Evolutionary conservation across 768 basidiomycete genomes (phyloP).

Genomic region (Podaxis carcinomalis): DNA sequence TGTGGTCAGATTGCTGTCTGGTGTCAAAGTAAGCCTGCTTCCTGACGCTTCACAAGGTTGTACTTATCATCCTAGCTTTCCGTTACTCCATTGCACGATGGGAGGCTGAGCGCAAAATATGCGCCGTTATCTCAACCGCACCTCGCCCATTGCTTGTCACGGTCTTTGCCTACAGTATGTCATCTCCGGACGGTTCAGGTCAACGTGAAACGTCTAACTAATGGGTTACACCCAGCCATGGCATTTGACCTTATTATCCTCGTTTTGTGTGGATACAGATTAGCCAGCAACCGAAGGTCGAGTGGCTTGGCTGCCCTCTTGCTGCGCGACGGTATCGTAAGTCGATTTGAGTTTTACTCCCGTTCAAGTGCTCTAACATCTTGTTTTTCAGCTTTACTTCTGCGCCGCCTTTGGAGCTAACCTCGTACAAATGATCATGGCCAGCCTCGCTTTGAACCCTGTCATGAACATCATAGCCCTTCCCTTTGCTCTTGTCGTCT

Average conservation of each 20-base stretch:
- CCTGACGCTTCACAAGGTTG: not conserved
- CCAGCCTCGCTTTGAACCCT: slow-evolving; percentile 26
- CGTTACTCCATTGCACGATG: slow-evolving; percentile 26
- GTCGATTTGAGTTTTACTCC: not conserved
- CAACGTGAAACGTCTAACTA: not conserved
- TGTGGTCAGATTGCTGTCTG: slow-evolving; percentile 27
- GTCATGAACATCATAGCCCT: slow-evolving; percentile 31
- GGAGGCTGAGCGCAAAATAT: slow-evolving; percentile 24
- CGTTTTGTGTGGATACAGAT: slow-evolving; percentile 22
- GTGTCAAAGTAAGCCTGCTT: slow-evolving; percentile 23
- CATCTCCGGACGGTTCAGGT: not conserved
- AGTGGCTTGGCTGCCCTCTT: slow-evolving; percentile 25
- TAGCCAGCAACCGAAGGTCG: slow-evolving; percentile 18
- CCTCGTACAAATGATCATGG: slow-evolving; percentile 28
- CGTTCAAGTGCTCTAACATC: not conserved
- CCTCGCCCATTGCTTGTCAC: slow-evolving; percentile 25
- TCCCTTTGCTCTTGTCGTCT: slow-evolving; percentile 30
- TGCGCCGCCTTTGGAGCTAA: slow-evolving; percentile 29
- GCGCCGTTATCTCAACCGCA: slow-evolving; percentile 28
- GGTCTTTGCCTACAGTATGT: slow-evolving; percentile 30
- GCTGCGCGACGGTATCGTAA: slow-evolving; percentile 28
- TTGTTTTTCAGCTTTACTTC: slow-evolving; percentile 19
- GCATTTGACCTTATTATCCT: slow-evolving; percentile 28
- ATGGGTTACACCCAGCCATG: slow-evolving; percentile 22
- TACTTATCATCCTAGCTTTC: slow-evolving; percentile 20